phyloP scores from a whole-genome alignment of 176 grass and related monocot genomes.

The Panicum miliaceum region DNA sequence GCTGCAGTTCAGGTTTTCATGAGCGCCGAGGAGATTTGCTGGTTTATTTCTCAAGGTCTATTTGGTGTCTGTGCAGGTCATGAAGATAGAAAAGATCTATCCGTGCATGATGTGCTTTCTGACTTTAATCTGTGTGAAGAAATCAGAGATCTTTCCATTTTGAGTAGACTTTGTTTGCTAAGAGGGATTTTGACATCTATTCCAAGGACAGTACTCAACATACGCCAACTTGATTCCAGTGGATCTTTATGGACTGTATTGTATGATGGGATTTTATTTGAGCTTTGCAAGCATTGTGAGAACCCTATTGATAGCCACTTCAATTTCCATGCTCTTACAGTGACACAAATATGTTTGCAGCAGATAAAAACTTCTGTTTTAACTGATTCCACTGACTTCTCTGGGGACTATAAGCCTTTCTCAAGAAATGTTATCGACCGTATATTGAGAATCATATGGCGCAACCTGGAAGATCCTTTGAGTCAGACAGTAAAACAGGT shows the following conservation, averaged over 20 bases:
- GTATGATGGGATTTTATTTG: conserved; percentile 84
- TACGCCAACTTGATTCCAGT: conserved; percentile 45
- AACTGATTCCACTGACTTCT: conserved; percentile 64
- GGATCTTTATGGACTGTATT: conserved; percentile 77
- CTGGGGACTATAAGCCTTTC: conserved; percentile 66
- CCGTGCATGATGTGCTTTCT: conserved; percentile 29
- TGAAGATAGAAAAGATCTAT: conserved; percentile 17
- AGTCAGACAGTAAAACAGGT: conserved; percentile 98
- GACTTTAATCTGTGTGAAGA: conserved; percentile 59
- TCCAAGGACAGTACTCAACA: conserved; percentile 75
- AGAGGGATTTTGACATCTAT: conserved; percentile 92
- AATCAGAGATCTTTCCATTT: conserved; percentile 70
- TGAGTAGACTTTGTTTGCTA: conserved; percentile 93
- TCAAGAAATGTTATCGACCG: conserved; percentile 57
- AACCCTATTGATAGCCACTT: conserved; percentile 94
- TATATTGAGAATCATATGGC: conserved; percentile 90
- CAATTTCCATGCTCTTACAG: conserved; percentile 98
- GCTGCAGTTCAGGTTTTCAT: conserved; percentile 83
- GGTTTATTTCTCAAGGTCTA: conserved; percentile 76
- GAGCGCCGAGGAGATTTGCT: conserved; percentile 57
- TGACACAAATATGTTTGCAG: conserved; percentile 97
- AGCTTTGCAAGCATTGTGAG: conserved; percentile 91
- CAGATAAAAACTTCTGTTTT: conserved; percentile 92
- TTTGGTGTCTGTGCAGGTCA: conserved; percentile 44
- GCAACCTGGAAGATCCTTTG: conserved; percentile 94